Evolutionary conservation across 176 grass and related monocot species (phyloP).

Genomic region (Juncus inflexus): DNA sequence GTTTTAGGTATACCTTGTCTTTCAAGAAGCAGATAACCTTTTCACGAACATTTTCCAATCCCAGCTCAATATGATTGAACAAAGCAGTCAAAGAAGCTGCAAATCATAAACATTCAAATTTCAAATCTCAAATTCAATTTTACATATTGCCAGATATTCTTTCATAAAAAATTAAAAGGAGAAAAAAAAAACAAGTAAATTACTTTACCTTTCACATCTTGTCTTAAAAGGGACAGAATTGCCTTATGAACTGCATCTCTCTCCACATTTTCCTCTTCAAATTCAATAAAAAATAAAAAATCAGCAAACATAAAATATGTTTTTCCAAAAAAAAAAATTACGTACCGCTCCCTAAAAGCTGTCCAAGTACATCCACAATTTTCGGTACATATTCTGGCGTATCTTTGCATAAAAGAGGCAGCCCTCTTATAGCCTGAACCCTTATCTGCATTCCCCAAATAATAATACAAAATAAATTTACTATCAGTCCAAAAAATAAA

Average conservation of each 20-base stretch:
- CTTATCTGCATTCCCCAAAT: constrained; percentile 61
- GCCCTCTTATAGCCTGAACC: constrained; percentile 95
- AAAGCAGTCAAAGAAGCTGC: constrained; percentile 89
- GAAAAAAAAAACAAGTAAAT: constrained; percentile 21
- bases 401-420: constrained; percentile 96
- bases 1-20: constrained; percentile 63
- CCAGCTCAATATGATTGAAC: constrained; percentile 94
- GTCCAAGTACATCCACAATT: constrained; percentile 95
- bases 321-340: constrained; percentile 11
- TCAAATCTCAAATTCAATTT: background rate
- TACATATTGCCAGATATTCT: background rate
- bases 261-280: constrained; percentile 95
- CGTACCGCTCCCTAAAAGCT: constrained; percentile 79
- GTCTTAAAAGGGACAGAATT: constrained; percentile 84
- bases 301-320: constrained; percentile 20
- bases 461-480: constrained; percentile 1
- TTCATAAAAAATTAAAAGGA: background rate
- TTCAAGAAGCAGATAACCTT: constrained; percentile 93
- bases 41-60: constrained; percentile 84
- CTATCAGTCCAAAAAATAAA: background rate
- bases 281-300: constrained; percentile 26
- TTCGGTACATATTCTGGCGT: constrained; percentile 72
- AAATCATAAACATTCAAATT: constrained; percentile 13
- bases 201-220: constrained; percentile 84
- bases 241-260: constrained; percentile 99